Evolutionary conservation across 495 filamentous ascomycete genomes (phyloP).

Genomic region (Lophium mytilinum): DNA sequence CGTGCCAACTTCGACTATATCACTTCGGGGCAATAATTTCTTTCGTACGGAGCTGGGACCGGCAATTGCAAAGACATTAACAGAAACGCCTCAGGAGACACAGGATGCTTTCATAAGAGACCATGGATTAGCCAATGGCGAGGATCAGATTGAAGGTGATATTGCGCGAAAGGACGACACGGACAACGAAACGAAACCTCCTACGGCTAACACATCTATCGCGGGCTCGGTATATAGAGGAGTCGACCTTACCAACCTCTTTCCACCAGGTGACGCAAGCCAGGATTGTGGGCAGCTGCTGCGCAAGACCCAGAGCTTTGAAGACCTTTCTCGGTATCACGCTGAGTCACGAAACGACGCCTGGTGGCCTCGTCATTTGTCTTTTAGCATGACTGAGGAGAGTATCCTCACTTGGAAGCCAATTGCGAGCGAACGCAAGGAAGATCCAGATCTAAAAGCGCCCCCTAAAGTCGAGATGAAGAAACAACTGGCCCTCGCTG

Average conservation of each 20-base stretch:
- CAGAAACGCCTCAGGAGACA: conserved; percentile 20
- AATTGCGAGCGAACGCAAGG: conserved; percentile 29
- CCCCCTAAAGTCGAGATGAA: conserved; percentile 25
- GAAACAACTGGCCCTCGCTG: conserved; percentile 44
- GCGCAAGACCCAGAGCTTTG: conserved; percentile 41
- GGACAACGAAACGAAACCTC: conserved; percentile 5
- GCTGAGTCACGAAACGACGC: conserved; percentile 42
- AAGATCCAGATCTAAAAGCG: conserved; percentile 24
- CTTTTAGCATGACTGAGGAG: conserved; percentile 84
- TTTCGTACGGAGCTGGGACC: neutral
- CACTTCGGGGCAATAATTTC: neutral
- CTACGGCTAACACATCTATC: conserved; percentile 26
- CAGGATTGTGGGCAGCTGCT: conserved; percentile 25
- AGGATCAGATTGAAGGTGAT: neutral
- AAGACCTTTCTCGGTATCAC: conserved; percentile 30
- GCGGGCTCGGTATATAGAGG: conserved; percentile 31
- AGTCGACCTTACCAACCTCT: conserved; percentile 25
- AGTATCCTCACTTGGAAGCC: conserved; percentile 68
- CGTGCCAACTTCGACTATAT: neutral
- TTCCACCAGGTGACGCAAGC: conserved; percentile 18
- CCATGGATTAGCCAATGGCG: neutral
- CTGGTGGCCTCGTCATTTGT: conserved; percentile 71
- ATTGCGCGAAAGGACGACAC: neutral
- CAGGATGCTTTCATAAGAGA: conserved; percentile 1
- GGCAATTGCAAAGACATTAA: conserved; percentile 12